Conservation (phyloP, 176 grass and related monocot genomes). For the Chrysopogon serrulatus region DNA sequence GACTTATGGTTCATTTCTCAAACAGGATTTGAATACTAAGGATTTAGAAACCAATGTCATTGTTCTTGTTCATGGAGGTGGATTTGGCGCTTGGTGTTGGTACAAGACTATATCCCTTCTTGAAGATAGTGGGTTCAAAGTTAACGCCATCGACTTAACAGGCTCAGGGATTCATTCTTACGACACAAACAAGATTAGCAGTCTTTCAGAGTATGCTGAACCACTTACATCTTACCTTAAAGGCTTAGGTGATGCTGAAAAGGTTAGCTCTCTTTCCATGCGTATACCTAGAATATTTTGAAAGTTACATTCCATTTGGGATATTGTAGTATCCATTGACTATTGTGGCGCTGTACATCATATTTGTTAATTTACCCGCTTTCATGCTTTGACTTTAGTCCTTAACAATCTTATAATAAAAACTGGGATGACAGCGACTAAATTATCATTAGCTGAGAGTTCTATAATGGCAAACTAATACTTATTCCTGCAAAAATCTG, state of each 20-base stretch:
- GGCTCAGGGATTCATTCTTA: slow-evolving; percentile 86
- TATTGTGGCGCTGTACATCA: neutral
- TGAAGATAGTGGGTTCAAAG: slow-evolving; percentile 90
- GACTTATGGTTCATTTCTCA: neutral
- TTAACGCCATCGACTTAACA: slow-evolving; percentile 85
- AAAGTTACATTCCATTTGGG: slow-evolving; percentile 14
- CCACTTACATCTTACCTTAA: slow-evolving; percentile 79
- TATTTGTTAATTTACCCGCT: neutral
- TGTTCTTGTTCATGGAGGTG: slow-evolving; percentile 94
- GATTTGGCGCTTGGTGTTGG: slow-evolving; percentile 99
- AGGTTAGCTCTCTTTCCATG: slow-evolving; percentile 50
- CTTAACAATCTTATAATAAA: neutral
- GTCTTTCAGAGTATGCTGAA: slow-evolving; percentile 72
- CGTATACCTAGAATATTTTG: neutral
- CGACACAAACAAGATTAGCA: slow-evolving; percentile 75
- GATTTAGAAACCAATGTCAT: slow-evolving; percentile 77
- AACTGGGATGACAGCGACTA: neutral
- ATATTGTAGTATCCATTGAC: neutral
- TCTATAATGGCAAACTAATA: neutral
- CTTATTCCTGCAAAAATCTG: neutral
- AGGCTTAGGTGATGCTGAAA: slow-evolving; percentile 59
- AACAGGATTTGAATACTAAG: slow-evolving; percentile 69
- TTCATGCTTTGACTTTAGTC: neutral
- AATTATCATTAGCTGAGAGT: neutral
- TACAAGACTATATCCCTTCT: slow-evolving; percentile 93